Conservation (phyloP, 768 basidiomycete genomes). For the Strobilomyces confusus region DNA sequence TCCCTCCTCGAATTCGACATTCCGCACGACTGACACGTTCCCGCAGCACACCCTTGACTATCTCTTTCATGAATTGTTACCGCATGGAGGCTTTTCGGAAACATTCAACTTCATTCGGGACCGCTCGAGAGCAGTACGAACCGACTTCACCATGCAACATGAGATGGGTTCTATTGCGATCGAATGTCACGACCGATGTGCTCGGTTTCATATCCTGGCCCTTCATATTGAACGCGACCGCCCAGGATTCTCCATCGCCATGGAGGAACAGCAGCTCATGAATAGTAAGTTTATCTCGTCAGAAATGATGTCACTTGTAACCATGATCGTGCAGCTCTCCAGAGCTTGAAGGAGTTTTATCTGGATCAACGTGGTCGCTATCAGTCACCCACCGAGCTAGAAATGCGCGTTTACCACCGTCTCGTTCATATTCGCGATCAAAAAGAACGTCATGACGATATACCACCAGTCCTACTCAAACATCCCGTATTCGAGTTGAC, state of each 20-base stretch:
- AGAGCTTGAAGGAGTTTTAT: conserved; percentile 91
- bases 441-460: conserved; percentile 67
- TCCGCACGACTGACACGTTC: background rate
- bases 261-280: conserved; percentile 89
- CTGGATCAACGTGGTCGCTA: conserved; percentile 71
- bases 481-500: conserved; percentile 81
- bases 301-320: background rate
- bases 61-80: conserved; percentile 80
- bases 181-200: conserved; percentile 90
- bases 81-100: conserved; percentile 60
- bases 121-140: conserved; percentile 83
- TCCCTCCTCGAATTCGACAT: conserved; percentile 1
- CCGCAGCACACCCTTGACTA: conserved; percentile 85
- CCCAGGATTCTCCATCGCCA: conserved; percentile 51
- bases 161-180: conserved; percentile 73
- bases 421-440: conserved; percentile 89
- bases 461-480: conserved; percentile 60
- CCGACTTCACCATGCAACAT: conserved; percentile 93
- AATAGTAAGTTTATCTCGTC: conserved; percentile 58
- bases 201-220: conserved; percentile 87
- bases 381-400: conserved; percentile 80
- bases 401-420: conserved; percentile 94
- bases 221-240: conserved; percentile 62
- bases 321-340: conserved; percentile 59
- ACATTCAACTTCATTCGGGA: conserved; percentile 88